A percentile compares a stretch with the other conserved stretches of the same genome.
Evolutionary conservation across 1,284 basidiomycete species (phyloP).

Genomic region (Cutaneotrichosporon cutaneum): DNA sequence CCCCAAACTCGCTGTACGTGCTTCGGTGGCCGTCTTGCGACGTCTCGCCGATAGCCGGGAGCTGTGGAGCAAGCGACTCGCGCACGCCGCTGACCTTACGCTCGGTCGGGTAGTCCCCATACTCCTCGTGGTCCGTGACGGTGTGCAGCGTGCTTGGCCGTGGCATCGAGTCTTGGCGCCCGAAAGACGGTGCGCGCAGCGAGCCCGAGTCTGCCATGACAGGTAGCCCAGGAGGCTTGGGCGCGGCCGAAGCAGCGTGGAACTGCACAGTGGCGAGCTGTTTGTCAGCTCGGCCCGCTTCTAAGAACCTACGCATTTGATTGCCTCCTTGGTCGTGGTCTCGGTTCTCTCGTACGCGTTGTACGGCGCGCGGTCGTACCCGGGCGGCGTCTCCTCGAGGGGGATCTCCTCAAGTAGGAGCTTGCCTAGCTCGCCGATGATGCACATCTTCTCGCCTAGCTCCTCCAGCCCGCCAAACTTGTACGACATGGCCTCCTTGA

Average conservation of each 20-base stretch:
- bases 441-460: slow-evolving; percentile 81
- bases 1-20: slow-evolving; percentile 32
- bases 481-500: slow-evolving; percentile 70
- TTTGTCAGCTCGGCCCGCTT: not conserved
- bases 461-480: slow-evolving; percentile 88
- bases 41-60: slow-evolving; percentile 8
- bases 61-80: slow-evolving; percentile 7
- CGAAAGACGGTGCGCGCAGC: slow-evolving; percentile 27
- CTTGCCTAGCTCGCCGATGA: slow-evolving; percentile 78
- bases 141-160: slow-evolving; percentile 12
- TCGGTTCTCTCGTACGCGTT: slow-evolving; percentile 62
- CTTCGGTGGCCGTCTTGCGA: slow-evolving; percentile 8
- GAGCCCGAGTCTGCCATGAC: slow-evolving; percentile 24
- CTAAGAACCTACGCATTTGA: slow-evolving; percentile 53
- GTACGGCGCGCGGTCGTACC: slow-evolving; percentile 72
- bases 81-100: not conserved
- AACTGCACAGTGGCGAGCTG: slow-evolving; percentile 47
- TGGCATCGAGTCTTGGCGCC: slow-evolving; percentile 15
- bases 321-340: slow-evolving; percentile 63
- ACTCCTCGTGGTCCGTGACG: slow-evolving; percentile 43
- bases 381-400: slow-evolving; percentile 74
- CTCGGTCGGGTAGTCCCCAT: slow-evolving; percentile 37
- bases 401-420: slow-evolving; percentile 77
- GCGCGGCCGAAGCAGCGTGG: slow-evolving; percentile 36
- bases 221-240: slow-evolving; percentile 46